phyloP scores from a whole-genome alignment of 2,329 filamentous ascomycete species.

The Colletotrichum sp. region DNA sequence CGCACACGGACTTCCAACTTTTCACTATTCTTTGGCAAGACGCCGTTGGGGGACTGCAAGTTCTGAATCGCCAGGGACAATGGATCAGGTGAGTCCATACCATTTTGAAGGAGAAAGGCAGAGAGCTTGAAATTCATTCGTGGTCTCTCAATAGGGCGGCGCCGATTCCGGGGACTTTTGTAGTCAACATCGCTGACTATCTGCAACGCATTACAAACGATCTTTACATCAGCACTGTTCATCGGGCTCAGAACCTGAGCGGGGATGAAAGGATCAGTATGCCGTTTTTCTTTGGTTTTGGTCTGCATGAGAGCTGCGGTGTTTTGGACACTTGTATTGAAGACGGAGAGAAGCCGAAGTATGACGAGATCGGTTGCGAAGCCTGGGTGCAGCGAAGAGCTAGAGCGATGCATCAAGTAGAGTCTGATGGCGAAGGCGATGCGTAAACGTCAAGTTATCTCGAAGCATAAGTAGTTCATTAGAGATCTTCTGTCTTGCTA shows the following conservation, averaged over 20 bases:
- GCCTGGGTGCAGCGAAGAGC: constrained; percentile 41
- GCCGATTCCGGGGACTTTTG: constrained; percentile 45
- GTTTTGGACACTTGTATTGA: constrained; percentile 41
- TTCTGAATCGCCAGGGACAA: constrained; percentile 39
- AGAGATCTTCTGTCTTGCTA: not conserved
- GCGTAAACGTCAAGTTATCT: not conserved
- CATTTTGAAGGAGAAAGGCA: not conserved
- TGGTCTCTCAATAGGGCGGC: constrained; percentile 32
- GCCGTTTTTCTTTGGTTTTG: constrained; percentile 51
- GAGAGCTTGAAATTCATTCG: not conserved
- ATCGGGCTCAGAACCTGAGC: constrained; percentile 47
- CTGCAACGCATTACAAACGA: constrained; percentile 57
- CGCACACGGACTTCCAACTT: constrained; percentile 58
- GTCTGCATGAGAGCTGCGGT: constrained; percentile 42
- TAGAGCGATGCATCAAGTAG: constrained; percentile 34
- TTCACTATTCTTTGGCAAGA: constrained; percentile 55
- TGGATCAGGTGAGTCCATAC: constrained; percentile 36
- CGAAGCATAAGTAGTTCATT: not conserved
- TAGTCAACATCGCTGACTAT: constrained; percentile 58
- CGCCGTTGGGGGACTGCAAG: constrained; percentile 44
- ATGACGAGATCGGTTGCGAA: constrained; percentile 41
- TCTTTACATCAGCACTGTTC: constrained; percentile 51
- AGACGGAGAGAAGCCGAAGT: constrained; percentile 35
- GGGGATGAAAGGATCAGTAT: constrained; percentile 45
- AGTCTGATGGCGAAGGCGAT: not conserved